Base-by-base conservation (phyloP, 768 basidiomycete species). In the Kwoniella pini region DNA sequence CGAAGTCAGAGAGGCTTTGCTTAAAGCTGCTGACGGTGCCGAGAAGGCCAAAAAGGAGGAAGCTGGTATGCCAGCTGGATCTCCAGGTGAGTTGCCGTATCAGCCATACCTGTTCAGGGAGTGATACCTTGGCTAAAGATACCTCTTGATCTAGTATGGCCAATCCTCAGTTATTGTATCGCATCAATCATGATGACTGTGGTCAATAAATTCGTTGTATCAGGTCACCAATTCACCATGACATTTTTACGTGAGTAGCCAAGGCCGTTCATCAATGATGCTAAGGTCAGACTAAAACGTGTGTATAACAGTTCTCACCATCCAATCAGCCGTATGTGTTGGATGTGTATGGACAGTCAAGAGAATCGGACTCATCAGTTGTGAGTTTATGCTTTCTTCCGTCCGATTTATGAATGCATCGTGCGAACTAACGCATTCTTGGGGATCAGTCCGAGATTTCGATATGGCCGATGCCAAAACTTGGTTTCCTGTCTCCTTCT, bases 121-220 rank as follows among this genome's bases (percentile, higher is more conserved):
- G n/a, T 6, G 11, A 17, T 9, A 27, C 33, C 9, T 39, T n/a
- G n/a, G 22, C 39, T 31, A 26, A 13, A 21, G 4, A 31, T 43
- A 33, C 28, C 39, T 26, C 7, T 17, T n/a, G 19, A 10, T 57
- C 12, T 70, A 91, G 90, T 88, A 19, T 82, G 88, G 28, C 86
- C 96, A 31, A 88, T 97, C 64, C 63, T 87, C 59, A 89, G 88
- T 73, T 98, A 97, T 77, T 98, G 96, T 74, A 60, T 89, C 13
- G 91, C 94, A 1, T 92, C 90, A 0, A 95, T 98, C 66, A 79
- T 94, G 48, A 99, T 99, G 96, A 99, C 96, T 0, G 84, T 98
- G 44, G 86, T 95, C 64, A 97, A 97, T 82, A 97, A 97, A 90
- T 98, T 89, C 68, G 91, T 98, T 57, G 95, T 98, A 6, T 97